Evolutionary conservation across 306 rosid genomes (phyloP).

Genomic region (Gastrolobium villosum): DNA sequence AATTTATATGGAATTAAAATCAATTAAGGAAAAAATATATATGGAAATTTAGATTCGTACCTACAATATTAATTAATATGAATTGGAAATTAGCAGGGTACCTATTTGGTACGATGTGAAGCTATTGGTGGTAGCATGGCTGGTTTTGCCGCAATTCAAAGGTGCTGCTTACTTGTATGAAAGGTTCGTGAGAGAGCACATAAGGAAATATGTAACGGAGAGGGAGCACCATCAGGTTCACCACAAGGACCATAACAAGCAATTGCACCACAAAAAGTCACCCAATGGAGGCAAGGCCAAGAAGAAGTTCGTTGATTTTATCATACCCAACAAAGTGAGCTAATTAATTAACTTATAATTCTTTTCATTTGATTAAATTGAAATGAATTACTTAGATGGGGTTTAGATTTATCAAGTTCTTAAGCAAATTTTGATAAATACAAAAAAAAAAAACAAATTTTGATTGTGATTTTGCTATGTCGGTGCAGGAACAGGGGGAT

Average conservation of each 20-base stretch:
- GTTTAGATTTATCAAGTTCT: not conserved
- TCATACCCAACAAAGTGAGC: slow-evolving; percentile 72
- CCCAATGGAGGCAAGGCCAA: slow-evolving; percentile 54
- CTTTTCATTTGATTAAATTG: not conserved
- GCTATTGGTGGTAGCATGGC: slow-evolving; percentile 83
- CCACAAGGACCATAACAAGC: not conserved
- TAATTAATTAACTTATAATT: not conserved
- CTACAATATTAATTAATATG: not conserved
- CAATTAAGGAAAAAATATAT: not conserved
- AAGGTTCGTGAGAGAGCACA: slow-evolving; percentile 71
- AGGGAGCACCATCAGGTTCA: slow-evolving; percentile 13
- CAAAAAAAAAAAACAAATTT: too few species aligned
- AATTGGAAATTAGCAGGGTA: slow-evolving; percentile 59
- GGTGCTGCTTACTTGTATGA: slow-evolving; percentile 93
- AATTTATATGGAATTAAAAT: not conserved
- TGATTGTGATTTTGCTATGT: slow-evolving; percentile 4
- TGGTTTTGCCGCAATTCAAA: slow-evolving; percentile 88
- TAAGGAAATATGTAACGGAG: slow-evolving; percentile 54
- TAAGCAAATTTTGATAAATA: too few species aligned
- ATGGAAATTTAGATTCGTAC: not conserved
- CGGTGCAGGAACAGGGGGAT: slow-evolving; percentile 45
- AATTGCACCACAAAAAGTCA: slow-evolving; percentile 20
- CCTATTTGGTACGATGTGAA: slow-evolving; percentile 93
- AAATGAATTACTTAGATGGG: not conserved
- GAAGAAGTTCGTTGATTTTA: slow-evolving; percentile 66